These are phyloP conservation scores for Aureobasidium mangrovei DNA, from an alignment of 2,329 filamentous ascomycete species.

Conservation along the genomic window DNA sequence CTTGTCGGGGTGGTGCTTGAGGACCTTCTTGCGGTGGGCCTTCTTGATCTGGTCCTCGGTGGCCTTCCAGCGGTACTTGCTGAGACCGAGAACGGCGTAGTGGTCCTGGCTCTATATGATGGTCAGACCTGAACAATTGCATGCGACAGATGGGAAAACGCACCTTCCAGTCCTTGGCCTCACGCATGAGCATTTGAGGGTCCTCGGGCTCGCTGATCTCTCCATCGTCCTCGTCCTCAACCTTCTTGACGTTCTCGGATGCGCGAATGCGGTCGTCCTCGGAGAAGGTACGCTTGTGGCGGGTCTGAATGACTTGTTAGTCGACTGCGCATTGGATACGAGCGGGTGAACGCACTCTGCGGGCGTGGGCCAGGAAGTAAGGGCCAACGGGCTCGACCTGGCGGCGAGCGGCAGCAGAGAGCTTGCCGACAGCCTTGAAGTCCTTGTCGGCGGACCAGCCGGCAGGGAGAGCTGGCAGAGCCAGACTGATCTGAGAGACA, in stretches of 20 bases:
- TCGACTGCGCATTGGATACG: background rate
- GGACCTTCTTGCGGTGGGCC: constrained; percentile 98
- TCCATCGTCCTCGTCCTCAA: constrained; percentile 80
- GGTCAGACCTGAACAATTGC: background rate
- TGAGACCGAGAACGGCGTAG: constrained; percentile 89
- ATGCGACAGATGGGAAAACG: constrained; percentile 19
- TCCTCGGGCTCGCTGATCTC: constrained; percentile 94
- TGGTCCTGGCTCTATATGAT: constrained; percentile 73
- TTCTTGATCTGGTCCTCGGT: constrained; percentile 98
- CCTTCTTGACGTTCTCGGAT: constrained; percentile 87
- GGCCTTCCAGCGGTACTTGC: constrained; percentile 84
- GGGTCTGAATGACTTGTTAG: constrained; percentile 34
- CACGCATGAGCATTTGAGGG: constrained; percentile 78
- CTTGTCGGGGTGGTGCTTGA: constrained; percentile 98
- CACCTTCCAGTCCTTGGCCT: constrained; percentile 99
- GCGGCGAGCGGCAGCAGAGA: constrained; percentile 71
- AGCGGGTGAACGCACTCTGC: constrained; percentile 50
- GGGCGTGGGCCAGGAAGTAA: constrained; percentile 95
- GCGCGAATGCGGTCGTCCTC: constrained; percentile 98
- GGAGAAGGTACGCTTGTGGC: constrained; percentile 95
- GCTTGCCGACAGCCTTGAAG: constrained; percentile 73
- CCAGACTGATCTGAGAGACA: constrained; percentile 52
- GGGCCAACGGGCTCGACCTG: constrained; percentile 93
- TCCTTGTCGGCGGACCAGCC: constrained; percentile 85
- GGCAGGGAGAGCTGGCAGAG: constrained; percentile 66